phyloP scores from a whole-genome alignment of 2,329 filamentous ascomycete species.

The Fusarium sublunatum region DNA sequence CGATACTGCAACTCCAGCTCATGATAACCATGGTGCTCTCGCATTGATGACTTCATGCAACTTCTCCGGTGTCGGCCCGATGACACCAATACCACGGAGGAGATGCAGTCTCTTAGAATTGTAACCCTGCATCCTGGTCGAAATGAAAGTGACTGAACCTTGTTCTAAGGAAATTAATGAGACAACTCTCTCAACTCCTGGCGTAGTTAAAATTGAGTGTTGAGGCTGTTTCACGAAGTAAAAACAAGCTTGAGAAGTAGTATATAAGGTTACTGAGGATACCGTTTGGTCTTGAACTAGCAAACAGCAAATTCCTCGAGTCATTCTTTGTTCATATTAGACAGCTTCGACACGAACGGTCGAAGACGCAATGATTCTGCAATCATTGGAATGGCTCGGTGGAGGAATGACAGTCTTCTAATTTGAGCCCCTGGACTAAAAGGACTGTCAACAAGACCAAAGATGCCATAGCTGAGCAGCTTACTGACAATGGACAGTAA shows the following conservation, averaged over 20 bases:
- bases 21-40: background rate
- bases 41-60: slow-evolving; percentile 2
- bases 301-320: background rate
- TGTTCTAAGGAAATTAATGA: too few species aligned
- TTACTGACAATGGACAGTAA: background rate
- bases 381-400: background rate
- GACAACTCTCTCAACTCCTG: too few species aligned
- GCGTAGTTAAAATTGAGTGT: too few species aligned
- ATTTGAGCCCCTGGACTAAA: background rate
- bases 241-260: too few species aligned
- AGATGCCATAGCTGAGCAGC: background rate
- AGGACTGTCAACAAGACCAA: background rate
- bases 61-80: background rate
- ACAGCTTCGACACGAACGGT: background rate
- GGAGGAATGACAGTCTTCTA: background rate
- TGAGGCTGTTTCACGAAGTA: too few species aligned
- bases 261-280: too few species aligned
- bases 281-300: background rate
- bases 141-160: too few species aligned
- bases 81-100: too few species aligned
- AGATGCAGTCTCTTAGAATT: too few species aligned
- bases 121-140: too few species aligned
- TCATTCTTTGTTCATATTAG: background rate
- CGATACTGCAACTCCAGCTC: background rate
- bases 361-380: background rate